phyloP scores from a whole-genome alignment of 768 basidiomycete genomes.

The Hygrophorus pudorinus region DNA sequence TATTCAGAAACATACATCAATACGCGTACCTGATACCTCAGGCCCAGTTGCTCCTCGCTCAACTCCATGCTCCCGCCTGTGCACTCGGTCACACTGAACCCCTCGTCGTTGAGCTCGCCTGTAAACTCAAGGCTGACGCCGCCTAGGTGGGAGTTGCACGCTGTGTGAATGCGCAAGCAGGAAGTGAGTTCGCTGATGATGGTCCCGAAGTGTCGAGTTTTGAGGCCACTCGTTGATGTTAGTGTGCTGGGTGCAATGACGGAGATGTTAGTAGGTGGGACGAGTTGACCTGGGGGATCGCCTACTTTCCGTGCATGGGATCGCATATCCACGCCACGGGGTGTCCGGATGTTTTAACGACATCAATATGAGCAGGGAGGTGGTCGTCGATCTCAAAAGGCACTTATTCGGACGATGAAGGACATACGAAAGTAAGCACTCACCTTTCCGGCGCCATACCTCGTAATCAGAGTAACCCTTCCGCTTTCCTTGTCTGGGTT shows the following conservation, averaged over 20 bases:
- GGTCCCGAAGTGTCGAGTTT: slow-evolving; percentile 83
- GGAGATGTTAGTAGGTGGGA: neutral
- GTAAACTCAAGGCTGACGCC: slow-evolving; percentile 89
- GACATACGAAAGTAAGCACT: neutral
- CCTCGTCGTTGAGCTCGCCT: slow-evolving; percentile 82
- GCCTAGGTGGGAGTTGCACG: slow-evolving; percentile 64
- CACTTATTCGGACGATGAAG: slow-evolving; percentile 2
- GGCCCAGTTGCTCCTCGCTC: slow-evolving; percentile 77
- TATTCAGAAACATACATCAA: neutral
- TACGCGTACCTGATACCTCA: slow-evolving; percentile 74
- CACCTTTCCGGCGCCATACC: slow-evolving; percentile 88
- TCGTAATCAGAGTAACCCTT: slow-evolving; percentile 81
- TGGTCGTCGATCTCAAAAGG: slow-evolving; percentile 52
- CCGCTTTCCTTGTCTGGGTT: slow-evolving; percentile 81
- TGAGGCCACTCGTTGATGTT: slow-evolving; percentile 70
- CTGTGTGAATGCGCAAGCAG: slow-evolving; percentile 72
- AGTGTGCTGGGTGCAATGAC: slow-evolving; percentile 50
- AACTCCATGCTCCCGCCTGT: slow-evolving; percentile 95
- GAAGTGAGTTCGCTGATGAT: slow-evolving; percentile 83
- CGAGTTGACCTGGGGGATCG: slow-evolving; percentile 10
- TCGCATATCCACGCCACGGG: slow-evolving; percentile 94
- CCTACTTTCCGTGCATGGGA: slow-evolving; percentile 98
- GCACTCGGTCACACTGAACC: slow-evolving; percentile 94
- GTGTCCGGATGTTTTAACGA: slow-evolving; percentile 72
- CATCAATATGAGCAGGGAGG: slow-evolving; percentile 72